Evolutionary conservation across 257 asterid genomes (phyloP).

Genomic region (Fraxinus pennsylvanica): DNA sequence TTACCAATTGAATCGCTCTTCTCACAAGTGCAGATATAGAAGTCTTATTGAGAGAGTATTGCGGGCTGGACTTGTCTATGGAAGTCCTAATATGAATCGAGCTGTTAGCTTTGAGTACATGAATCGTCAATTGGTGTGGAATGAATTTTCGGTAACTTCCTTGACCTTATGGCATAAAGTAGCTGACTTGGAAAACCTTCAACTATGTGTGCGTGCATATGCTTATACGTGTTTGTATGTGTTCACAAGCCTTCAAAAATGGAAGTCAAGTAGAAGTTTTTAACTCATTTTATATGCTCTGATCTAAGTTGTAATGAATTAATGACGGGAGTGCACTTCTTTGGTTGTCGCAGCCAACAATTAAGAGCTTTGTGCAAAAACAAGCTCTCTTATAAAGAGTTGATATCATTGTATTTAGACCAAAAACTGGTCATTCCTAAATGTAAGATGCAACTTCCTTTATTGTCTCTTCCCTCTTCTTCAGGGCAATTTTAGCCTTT

Average conservation of each 20-base stretch:
- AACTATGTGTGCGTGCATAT: neutral
- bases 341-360: too few relatives aligned
- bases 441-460: neutral
- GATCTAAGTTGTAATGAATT: too few relatives aligned
- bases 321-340: too few relatives aligned
- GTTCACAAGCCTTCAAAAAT: neutral
- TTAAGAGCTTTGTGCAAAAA: too few relatives aligned
- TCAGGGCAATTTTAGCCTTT: neutral
- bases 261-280: too few relatives aligned
- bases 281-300: too few relatives aligned
- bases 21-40: slow-evolving; percentile 61
- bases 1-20: slow-evolving; percentile 24
- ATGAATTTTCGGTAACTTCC: slow-evolving; percentile 82
- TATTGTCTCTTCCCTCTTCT: neutral
- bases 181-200: neutral
- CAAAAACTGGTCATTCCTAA: too few relatives aligned
- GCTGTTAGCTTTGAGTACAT: slow-evolving; percentile 98
- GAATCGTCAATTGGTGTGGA: slow-evolving; percentile 98
- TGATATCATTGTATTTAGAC: too few relatives aligned
- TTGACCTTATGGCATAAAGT: neutral
- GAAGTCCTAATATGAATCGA: slow-evolving; percentile 90
- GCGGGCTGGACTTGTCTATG: slow-evolving; percentile 90
- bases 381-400: too few relatives aligned
- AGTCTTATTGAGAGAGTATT: slow-evolving; percentile 83
- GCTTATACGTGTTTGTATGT: neutral